phyloP scores from a whole-genome alignment of 352 stramenopile genomes.

The Phytopythium sindhum region DNA sequence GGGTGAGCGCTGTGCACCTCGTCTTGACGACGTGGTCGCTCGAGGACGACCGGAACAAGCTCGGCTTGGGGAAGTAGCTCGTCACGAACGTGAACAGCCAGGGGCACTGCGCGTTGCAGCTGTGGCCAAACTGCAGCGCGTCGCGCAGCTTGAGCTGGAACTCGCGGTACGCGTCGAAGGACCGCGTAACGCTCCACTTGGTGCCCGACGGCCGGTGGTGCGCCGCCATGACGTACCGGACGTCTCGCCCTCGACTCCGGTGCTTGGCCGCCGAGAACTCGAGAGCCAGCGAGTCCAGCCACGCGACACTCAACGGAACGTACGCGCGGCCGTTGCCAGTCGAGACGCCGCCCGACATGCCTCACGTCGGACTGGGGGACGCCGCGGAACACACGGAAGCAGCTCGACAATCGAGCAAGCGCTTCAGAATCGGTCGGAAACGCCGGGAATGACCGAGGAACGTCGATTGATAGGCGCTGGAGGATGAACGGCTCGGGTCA shows the following conservation, averaged over 20 bases:
- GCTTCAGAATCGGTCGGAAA: background rate
- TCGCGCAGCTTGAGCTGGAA: constrained; percentile 16
- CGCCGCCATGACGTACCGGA: constrained; percentile 19
- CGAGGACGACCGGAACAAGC: constrained; percentile 15
- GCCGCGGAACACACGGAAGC: background rate
- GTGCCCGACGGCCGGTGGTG: constrained; percentile 19
- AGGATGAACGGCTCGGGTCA: background rate
- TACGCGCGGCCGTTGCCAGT: constrained; percentile 5
- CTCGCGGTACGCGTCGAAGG: constrained; percentile 21
- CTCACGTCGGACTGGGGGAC: background rate
- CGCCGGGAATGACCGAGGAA: background rate
- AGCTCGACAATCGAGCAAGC: background rate
- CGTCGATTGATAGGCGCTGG: background rate
- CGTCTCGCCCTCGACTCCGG: constrained; percentile 12
- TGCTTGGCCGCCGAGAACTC: constrained; percentile 11
- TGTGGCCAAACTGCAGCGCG: constrained; percentile 16
- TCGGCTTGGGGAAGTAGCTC: constrained; percentile 30
- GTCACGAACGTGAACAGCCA: constrained; percentile 30
- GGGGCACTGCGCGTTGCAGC: constrained; percentile 18
- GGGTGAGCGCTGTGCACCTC: constrained; percentile 21
- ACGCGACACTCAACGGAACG: constrained; percentile 20
- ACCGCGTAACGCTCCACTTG: constrained; percentile 18
- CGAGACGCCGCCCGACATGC: background rate
- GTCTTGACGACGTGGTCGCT: constrained; percentile 20
- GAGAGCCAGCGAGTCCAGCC: constrained; percentile 24